phyloP scores from a whole-genome alignment of 2,329 filamentous ascomycete species.

The Alternaria sp. region DNA sequence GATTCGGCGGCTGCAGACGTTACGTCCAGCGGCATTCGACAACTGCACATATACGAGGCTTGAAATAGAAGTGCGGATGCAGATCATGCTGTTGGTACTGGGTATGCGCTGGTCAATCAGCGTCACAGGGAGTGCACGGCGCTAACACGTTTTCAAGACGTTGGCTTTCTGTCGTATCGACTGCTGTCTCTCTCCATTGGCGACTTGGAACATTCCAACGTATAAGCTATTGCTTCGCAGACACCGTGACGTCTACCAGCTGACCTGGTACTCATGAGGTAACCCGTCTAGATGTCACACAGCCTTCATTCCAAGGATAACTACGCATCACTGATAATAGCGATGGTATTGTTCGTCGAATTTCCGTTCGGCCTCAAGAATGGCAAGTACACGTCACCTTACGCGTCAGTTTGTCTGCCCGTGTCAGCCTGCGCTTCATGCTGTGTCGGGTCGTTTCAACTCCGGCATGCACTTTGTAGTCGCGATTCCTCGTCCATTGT shows the following conservation, averaged over 20 bases:
- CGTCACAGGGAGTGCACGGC: not conserved
- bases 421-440: not conserved
- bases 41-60: not conserved
- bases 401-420: not conserved
- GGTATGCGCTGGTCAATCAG: not conserved
- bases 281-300: not conserved
- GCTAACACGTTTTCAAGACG: not conserved
- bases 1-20: not conserved
- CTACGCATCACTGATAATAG: not conserved
- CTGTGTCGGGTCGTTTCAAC: not conserved
- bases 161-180: not conserved
- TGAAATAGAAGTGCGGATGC: constrained; percentile 1
- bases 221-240: not conserved
- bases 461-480: not conserved
- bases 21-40: not conserved
- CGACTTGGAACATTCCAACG: not conserved
- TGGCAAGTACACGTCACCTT: not conserved
- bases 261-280: not conserved
- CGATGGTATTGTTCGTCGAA: not conserved
- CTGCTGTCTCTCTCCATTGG: not conserved
- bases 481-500: not conserved
- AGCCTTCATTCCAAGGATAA: not conserved
- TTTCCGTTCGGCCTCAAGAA: not conserved
- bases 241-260: not conserved
- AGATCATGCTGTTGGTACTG: not conserved